Evolutionary conservation across 768 basidiomycete genomes (phyloP).

Genomic region (Suillus plorans): DNA sequence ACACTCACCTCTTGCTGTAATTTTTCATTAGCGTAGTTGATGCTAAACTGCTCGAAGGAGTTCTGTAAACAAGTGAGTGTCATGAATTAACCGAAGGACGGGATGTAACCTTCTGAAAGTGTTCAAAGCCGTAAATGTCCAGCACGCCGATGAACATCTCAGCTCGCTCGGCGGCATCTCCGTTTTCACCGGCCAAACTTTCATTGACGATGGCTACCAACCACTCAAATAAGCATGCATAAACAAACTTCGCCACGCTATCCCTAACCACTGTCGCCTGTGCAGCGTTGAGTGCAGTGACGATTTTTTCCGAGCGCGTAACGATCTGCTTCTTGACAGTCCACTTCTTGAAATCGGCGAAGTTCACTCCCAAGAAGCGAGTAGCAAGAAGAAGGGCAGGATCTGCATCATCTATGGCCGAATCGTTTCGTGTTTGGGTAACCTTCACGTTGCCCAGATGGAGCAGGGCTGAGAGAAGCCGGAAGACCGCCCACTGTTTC

Average conservation of each 20-base stretch:
- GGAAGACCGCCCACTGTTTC: constrained; percentile 98
- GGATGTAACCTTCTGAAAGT: constrained; percentile 81
- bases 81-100: constrained; percentile 8
- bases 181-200: constrained; percentile 92
- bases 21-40: constrained; percentile 99
- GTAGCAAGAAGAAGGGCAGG: constrained; percentile 78
- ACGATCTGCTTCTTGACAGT: constrained; percentile 96
- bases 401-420: constrained; percentile 82
- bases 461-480: constrained; percentile 86
- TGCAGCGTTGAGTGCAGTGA: constrained; percentile 78
- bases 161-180: constrained; percentile 83
- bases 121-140: constrained; percentile 97
- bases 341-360: constrained; percentile 98
- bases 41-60: constrained; percentile 97
- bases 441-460: constrained; percentile 99
- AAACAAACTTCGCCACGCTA: constrained; percentile 97
- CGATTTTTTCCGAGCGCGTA: constrained; percentile 94
- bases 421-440: constrained; percentile 76
- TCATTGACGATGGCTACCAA: constrained; percentile 97
- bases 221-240: constrained; percentile 99
- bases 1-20: constrained; percentile 87
- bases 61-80: constrained; percentile 45
- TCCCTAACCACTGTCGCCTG: constrained; percentile 95
- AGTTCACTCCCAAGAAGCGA: constrained; percentile 85
- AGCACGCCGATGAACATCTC: constrained; percentile 99